A percentile compares a stretch with the other conserved stretches of the same genome.
phyloP scores from a whole-genome alignment of 371 early-diverging fungal genomes.

The Rhizopus sp. region DNA sequence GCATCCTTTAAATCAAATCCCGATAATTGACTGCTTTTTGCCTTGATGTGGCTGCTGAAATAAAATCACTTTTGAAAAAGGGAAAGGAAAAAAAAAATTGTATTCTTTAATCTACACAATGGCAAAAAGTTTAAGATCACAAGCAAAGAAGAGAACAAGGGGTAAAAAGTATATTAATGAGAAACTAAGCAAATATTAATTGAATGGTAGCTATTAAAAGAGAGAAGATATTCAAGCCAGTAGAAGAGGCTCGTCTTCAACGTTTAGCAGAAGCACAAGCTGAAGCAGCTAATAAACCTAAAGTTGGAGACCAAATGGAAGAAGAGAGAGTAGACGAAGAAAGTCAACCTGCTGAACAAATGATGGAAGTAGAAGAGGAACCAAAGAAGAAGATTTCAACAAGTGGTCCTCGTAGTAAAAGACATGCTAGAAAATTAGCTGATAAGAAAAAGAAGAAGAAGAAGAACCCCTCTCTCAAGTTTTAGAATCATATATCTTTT shows the following conservation, averaged over 20 bases:
- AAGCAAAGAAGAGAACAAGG: constrained; percentile 42
- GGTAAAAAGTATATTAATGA: constrained; percentile 19
- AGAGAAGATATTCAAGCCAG: constrained; percentile 42
- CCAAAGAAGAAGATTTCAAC: constrained; percentile 40
- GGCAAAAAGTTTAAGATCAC: constrained; percentile 51
- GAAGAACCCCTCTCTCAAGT: constrained; percentile 22
- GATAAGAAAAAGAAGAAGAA: constrained; percentile 40
- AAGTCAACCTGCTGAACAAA: neutral
- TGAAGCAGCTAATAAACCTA: constrained; percentile 42
- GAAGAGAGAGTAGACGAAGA: constrained; percentile 23
- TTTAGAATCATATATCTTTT: constrained; percentile 17
- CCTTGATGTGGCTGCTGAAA: too few species aligned
- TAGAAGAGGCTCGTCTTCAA: constrained; percentile 46
- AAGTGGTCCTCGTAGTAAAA: constrained; percentile 38
- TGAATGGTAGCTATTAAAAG: constrained; percentile 45
- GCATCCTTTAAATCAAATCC: too few species aligned
- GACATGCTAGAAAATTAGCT: constrained; percentile 34
- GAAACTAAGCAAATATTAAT: neutral
- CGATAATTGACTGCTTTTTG: too few species aligned
- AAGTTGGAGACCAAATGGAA: constrained; percentile 34
- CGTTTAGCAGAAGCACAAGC: constrained; percentile 52
- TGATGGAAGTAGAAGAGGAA: constrained; percentile 6
- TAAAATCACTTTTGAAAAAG: too few species aligned
- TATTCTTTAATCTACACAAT: too few species aligned
- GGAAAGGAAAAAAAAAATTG: too few species aligned